These are phyloP conservation scores for Alternaria sp. DNA, from an alignment of 2,329 filamentous ascomycete species.

Conservation along the genomic window DNA sequence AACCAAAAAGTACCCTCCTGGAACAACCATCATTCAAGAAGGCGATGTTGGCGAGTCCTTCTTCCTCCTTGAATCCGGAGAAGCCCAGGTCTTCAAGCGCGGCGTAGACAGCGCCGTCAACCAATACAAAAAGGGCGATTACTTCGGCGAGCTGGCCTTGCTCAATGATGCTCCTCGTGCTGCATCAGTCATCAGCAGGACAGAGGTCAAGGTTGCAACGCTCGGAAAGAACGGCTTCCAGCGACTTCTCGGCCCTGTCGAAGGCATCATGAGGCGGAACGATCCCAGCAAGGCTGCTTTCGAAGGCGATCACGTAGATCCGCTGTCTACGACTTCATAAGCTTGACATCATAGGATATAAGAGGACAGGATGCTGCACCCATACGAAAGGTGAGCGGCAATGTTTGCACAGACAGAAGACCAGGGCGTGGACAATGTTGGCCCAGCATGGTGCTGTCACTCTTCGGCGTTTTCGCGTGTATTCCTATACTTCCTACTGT, in stretches of 20 bases:
- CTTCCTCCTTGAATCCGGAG: slow-evolving; percentile 87
- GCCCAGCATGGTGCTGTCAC: slow-evolving; percentile 12
- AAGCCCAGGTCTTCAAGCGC: slow-evolving; percentile 87
- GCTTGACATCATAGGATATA: not conserved
- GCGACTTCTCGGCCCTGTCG: slow-evolving; percentile 88
- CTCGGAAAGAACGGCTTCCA: slow-evolving; percentile 96
- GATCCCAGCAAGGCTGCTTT: slow-evolving; percentile 59
- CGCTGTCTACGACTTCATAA: slow-evolving; percentile 56
- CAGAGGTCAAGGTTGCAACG: slow-evolving; percentile 91
- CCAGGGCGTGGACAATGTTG: slow-evolving; percentile 1
- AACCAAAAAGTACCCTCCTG: slow-evolving; percentile 82
- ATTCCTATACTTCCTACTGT: slow-evolving; percentile 51
- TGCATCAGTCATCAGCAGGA: slow-evolving; percentile 83
- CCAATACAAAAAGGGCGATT: slow-evolving; percentile 89
- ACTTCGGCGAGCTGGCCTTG: slow-evolving; percentile 94
- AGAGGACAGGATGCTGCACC: slow-evolving; percentile 1
- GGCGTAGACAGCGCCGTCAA: slow-evolving; percentile 76
- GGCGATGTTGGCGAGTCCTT: slow-evolving; percentile 93
- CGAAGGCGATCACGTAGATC: slow-evolving; percentile 66
- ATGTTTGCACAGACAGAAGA: slow-evolving; percentile 1
- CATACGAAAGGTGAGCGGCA: not conserved
- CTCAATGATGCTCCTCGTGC: slow-evolving; percentile 93
- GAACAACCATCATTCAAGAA: slow-evolving; percentile 86
- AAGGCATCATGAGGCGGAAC: slow-evolving; percentile 90
- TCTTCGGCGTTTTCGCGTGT: slow-evolving; percentile 44